Percentiles rank a stretch among this genome's conserved stretches.
phyloP scores from a whole-genome alignment of 1,284 basidiomycete genomes.

The Sanghuangporus weigelae region DNA sequence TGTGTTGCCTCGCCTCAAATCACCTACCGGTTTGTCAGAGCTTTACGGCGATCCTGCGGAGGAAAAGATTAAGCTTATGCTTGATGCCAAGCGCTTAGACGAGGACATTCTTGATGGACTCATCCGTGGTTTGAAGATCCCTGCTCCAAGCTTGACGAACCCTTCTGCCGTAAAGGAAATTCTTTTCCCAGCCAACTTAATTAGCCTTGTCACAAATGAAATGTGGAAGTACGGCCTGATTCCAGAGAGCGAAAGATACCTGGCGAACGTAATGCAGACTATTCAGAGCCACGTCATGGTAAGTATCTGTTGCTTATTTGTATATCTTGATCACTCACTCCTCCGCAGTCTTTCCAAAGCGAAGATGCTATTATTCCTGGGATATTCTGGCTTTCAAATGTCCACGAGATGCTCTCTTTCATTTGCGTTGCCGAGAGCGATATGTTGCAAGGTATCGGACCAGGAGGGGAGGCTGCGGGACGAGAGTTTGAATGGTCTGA shows the following conservation, averaged over 20 bases:
- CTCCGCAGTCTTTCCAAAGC: constrained; percentile 74
- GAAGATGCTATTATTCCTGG: constrained; percentile 97
- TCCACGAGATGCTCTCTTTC: constrained; percentile 99
- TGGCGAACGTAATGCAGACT: constrained; percentile 98
- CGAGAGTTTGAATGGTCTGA: constrained; percentile 96
- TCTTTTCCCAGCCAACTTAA: constrained; percentile 98
- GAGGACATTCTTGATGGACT: constrained; percentile 93
- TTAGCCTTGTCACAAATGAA: constrained; percentile 96
- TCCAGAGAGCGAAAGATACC: constrained; percentile 93
- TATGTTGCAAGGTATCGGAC: constrained; percentile 96
- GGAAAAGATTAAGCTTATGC: constrained; percentile 92
- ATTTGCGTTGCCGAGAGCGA: constrained; percentile 98
- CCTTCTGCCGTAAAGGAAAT: constrained; percentile 96
- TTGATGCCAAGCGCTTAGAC: constrained; percentile 88
- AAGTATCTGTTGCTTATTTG: constrained; percentile 27
- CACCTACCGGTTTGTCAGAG: constrained; percentile 67
- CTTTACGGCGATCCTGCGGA: constrained; percentile 87
- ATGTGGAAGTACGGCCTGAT: constrained; percentile 99
- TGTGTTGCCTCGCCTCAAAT: constrained; percentile 59
- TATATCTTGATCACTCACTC: constrained; percentile 11
- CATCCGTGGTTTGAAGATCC: constrained; percentile 90
- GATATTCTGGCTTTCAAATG: constrained; percentile 99
- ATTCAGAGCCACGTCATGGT: constrained; percentile 99
- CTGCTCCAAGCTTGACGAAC: constrained; percentile 85
- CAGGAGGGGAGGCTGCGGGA: constrained; percentile 88